phyloP scores from a whole-genome alignment of 805 yeast species.

The Debaryomyces prosopidis region DNA sequence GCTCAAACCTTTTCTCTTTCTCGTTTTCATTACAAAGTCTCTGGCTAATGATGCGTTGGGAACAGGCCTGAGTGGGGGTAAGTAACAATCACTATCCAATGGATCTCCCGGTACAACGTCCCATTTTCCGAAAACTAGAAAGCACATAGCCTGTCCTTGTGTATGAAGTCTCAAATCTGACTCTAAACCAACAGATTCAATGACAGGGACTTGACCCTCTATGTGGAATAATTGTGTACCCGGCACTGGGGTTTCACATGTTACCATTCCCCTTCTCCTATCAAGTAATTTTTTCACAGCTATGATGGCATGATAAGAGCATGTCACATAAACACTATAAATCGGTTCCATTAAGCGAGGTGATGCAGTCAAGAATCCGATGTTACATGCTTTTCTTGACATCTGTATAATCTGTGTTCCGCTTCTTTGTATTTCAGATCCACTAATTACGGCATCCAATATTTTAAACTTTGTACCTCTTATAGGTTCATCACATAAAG shows the following conservation, averaged over 20 bases:
- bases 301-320: constrained; percentile 48
- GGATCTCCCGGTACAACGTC: constrained; percentile 89
- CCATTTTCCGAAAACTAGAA: constrained; percentile 71
- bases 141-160: constrained; percentile 75
- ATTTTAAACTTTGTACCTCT: constrained; percentile 70
- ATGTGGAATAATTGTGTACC: constrained; percentile 71
- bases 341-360: constrained; percentile 85
- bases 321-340: constrained; percentile 58
- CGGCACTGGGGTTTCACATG: constrained; percentile 53
- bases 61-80: constrained; percentile 78
- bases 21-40: constrained; percentile 85
- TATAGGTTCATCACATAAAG: constrained; percentile 85
- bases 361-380: constrained; percentile 73
- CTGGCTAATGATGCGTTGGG: constrained; percentile 70
- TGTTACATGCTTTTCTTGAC: constrained; percentile 79
- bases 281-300: constrained; percentile 52
- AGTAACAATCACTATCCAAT: constrained; percentile 58
- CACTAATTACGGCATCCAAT: constrained; percentile 56
- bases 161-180: constrained; percentile 79
- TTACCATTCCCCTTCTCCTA: constrained; percentile 64
- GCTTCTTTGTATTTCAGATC: constrained; percentile 48
- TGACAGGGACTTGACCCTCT: constrained; percentile 74
- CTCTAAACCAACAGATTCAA: constrained; percentile 88
- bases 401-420: constrained; percentile 78
- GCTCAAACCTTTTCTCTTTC: constrained; percentile 82